Evolutionary conservation across 1,139 yeast genomes (phyloP).

Genomic region (Yamadazyma triangularis): DNA sequence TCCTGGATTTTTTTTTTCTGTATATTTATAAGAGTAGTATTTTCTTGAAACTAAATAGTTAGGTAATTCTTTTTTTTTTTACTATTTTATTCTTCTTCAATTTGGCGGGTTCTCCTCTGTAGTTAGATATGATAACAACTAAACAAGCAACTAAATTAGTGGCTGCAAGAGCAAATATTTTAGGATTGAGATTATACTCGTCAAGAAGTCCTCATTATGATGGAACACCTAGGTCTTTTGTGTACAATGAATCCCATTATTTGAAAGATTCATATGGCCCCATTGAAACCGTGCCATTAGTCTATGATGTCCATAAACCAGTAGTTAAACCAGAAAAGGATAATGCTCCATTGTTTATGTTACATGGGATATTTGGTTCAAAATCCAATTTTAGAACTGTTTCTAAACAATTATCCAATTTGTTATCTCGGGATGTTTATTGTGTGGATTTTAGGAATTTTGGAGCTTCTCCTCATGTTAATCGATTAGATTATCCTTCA

Average conservation of each 20-base stretch:
- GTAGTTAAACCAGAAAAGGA: conserved; percentile 11
- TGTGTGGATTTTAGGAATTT: conserved; percentile 86
- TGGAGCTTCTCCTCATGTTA: conserved; percentile 79
- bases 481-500: conserved; percentile 71
- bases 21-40: too few relatives aligned
- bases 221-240: conserved; percentile 6
- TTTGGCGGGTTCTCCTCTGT: too few relatives aligned
- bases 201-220: conserved; percentile 4
- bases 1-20: too few relatives aligned
- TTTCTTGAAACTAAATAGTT: too few relatives aligned
- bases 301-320: conserved; percentile 28
- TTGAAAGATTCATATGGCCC: conserved; percentile 22
- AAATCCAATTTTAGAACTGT: conserved; percentile 74
- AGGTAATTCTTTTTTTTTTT: too few relatives aligned
- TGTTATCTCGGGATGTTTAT: conserved; percentile 48
- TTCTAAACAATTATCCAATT: conserved; percentile 45
- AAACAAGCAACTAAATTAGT: too few relatives aligned
- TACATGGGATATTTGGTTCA: conserved; percentile 91
- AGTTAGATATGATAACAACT: too few relatives aligned
- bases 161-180: neutral
- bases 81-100: too few relatives aligned
- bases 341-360: conserved; percentile 55
- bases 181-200: neutral
- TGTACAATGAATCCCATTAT: conserved; percentile 6
- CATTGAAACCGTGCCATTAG: conserved; percentile 27